Conservation (phyloP, 2,329 filamentous ascomycete genomes). For the Beauveria sp. region DNA sequence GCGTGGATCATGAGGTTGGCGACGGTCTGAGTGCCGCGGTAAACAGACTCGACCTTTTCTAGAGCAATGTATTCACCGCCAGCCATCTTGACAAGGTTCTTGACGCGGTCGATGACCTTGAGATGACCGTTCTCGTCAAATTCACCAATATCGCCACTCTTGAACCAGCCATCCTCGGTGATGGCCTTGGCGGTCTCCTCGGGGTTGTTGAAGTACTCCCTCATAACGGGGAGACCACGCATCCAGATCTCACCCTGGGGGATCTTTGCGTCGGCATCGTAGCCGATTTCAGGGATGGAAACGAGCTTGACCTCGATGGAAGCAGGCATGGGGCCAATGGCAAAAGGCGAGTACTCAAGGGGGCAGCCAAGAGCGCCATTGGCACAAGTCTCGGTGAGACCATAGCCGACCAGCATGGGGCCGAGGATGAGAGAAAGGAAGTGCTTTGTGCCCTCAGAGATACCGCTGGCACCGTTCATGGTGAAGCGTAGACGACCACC, state of each 20-base stretch:
- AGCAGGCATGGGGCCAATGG: conserved; percentile 71
- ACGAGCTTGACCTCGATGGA: conserved; percentile 86
- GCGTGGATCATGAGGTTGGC: conserved; percentile 85
- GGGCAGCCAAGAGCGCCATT: conserved; percentile 80
- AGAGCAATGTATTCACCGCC: conserved; percentile 96
- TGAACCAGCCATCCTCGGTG: conserved; percentile 89
- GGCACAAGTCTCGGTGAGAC: conserved; percentile 85
- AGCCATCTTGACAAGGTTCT: conserved; percentile 94
- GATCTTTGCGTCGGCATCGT: conserved; percentile 63
- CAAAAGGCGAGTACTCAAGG: conserved; percentile 68
- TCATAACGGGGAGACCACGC: conserved; percentile 66
- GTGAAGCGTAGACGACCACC: conserved; percentile 83
- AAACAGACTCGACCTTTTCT: conserved; percentile 90
- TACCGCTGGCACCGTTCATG: conserved; percentile 89
- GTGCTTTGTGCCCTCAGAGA: conserved; percentile 77
- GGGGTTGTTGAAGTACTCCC: conserved; percentile 76
- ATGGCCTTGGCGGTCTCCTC: conserved; percentile 75
- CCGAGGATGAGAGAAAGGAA: conserved; percentile 91
- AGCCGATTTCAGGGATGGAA: conserved; percentile 81
- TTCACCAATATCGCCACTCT: conserved; percentile 91
- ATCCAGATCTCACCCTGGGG: conserved; percentile 93
- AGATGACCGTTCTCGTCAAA: conserved; percentile 75
- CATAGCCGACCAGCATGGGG: conserved; percentile 92
- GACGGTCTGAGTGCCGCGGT: conserved; percentile 71
- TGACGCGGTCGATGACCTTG: conserved; percentile 88